A percentile compares a stretch with the other conserved stretches of the same genome.
Evolutionary conservation across 106 monocot genomes (phyloP).

Genomic region (Chionographis japonica): DNA sequence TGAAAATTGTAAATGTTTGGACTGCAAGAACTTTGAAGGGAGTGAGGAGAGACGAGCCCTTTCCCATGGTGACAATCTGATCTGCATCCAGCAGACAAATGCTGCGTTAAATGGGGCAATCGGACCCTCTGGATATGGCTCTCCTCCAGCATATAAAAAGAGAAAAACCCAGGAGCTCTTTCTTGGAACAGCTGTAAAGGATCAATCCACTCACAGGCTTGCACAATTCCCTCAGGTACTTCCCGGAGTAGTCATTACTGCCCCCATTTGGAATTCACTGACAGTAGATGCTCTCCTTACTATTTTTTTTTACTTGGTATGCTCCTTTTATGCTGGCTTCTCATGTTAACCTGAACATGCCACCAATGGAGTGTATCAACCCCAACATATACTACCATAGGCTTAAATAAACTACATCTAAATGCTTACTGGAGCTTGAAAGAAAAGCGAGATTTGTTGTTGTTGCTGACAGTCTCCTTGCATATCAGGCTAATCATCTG

Average conservation of each 20-base stretch:
- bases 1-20: slow-evolving; percentile 88
- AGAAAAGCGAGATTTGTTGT: too few species aligned
- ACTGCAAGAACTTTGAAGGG: slow-evolving; percentile 88
- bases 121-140: slow-evolving; percentile 54
- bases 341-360: too few species aligned
- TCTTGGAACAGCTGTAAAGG: slow-evolving; percentile 39
- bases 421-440: too few species aligned
- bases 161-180: slow-evolving; percentile 66
- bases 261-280: too few species aligned
- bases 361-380: too few species aligned
- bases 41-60: slow-evolving; percentile 74
- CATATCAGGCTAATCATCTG: slow-evolving; percentile 44
- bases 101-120: slow-evolving; percentile 77
- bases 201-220: slow-evolving; percentile 45
- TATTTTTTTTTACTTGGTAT: too few species aligned
- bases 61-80: slow-evolving; percentile 44
- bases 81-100: slow-evolving; percentile 79
- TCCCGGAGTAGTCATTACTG: too few species aligned
- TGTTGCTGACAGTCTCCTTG: neutral
- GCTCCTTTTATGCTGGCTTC: too few species aligned
- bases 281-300: too few species aligned
- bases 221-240: slow-evolving; percentile 55
- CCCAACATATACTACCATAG: too few species aligned
- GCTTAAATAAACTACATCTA: too few species aligned
- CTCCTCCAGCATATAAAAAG: slow-evolving; percentile 54